Evolutionary conservation across 2,329 filamentous ascomycete genomes (phyloP).

Genomic region (Aureobasidium melanogenum): DNA sequence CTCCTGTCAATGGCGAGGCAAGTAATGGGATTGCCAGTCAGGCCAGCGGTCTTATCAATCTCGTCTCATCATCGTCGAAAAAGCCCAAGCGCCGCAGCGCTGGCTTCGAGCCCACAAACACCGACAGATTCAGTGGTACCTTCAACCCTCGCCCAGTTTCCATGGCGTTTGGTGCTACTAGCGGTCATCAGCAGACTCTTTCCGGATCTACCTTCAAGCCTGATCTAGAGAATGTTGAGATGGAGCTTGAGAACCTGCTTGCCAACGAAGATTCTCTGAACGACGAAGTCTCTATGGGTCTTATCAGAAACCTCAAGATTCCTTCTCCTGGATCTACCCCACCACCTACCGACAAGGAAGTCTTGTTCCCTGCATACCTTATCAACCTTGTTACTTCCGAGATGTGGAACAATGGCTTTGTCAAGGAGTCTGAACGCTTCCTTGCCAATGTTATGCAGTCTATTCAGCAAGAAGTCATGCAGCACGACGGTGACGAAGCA

Average conservation of each 20-base stretch:
- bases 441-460: slow-evolving; percentile 99
- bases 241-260: slow-evolving; percentile 86
- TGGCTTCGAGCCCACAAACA: slow-evolving; percentile 72
- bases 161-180: slow-evolving; percentile 68
- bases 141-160: slow-evolving; percentile 95
- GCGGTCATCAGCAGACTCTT: slow-evolving; percentile 60
- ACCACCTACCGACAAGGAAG: slow-evolving; percentile 93
- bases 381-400: slow-evolving; percentile 98
- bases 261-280: slow-evolving; percentile 94
- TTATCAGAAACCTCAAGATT: slow-evolving; percentile 95
- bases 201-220: slow-evolving; percentile 71
- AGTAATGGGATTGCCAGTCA: slow-evolving; percentile 39
- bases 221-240: slow-evolving; percentile 80
- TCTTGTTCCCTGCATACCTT: slow-evolving; percentile 95
- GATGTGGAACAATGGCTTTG: slow-evolving; percentile 99
- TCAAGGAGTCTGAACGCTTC: slow-evolving; percentile 98
- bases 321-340: slow-evolving; percentile 79
- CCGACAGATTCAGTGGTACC: slow-evolving; percentile 82
- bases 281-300: slow-evolving; percentile 90
- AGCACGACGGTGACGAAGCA: slow-evolving; percentile 92
- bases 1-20: slow-evolving; percentile 60
- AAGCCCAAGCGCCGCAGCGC: slow-evolving; percentile 93
- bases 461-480: slow-evolving; percentile 98
- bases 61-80: slow-evolving; percentile 73
- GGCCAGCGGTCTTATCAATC: slow-evolving; percentile 78